A percentile compares a stretch with the other conserved stretches of the same genome.
These are phyloP conservation scores for Hura crepitans DNA, from an alignment of 441 rosid genomes.

Conservation along the genomic window DNA sequence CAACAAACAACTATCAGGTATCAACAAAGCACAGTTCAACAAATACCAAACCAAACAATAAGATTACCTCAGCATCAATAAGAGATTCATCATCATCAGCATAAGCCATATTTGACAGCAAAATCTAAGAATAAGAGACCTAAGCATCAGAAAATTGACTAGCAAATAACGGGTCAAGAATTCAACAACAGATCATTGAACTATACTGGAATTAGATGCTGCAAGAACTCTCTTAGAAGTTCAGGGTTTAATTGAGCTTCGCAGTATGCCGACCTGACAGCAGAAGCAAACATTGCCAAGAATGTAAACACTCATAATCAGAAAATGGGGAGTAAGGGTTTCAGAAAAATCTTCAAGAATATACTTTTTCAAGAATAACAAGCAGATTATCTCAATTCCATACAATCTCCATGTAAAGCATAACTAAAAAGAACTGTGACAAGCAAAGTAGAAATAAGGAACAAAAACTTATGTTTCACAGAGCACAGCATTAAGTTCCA, in stretches of 20 bases:
- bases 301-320: neutral
- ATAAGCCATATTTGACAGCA: constrained; percentile 92
- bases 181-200: neutral
- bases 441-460: neutral
- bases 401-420: neutral
- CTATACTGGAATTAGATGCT: constrained; percentile 10
- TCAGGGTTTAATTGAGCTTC: constrained; percentile 14
- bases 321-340: neutral
- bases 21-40: constrained; percentile 5
- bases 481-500: neutral
- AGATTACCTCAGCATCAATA: constrained; percentile 74
- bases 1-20: constrained; percentile 16
- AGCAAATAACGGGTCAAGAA: neutral
- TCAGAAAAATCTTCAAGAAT: neutral
- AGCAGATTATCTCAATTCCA: neutral
- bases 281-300: neutral
- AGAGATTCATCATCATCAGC: constrained; percentile 98
- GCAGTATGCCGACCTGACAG: constrained; percentile 10
- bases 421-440: neutral
- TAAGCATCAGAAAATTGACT: constrained; percentile 11
- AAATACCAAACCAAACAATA: constrained; percentile 21
- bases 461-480: neutral
- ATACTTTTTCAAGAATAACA: neutral
- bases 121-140: constrained; percentile 47
- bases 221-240: constrained; percentile 13